A percentile compares a stretch with the other conserved stretches of the same genome.
These are phyloP conservation scores for Saturnispora besseyi DNA, from an alignment of 805 yeast species.

Conservation along the genomic window DNA sequence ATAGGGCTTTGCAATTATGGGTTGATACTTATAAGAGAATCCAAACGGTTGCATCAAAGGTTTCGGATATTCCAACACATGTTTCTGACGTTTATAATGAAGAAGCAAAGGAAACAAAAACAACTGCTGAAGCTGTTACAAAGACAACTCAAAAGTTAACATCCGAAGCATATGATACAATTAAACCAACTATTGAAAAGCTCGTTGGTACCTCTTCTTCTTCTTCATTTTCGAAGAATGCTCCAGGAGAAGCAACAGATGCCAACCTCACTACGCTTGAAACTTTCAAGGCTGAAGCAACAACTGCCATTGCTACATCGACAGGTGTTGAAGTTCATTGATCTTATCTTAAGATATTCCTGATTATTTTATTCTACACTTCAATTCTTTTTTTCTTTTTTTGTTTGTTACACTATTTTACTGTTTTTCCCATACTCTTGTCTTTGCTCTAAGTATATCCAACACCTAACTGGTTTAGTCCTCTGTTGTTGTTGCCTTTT, in stretches of 20 bases:
- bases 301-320: conserved; percentile 7
- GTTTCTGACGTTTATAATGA: conserved; percentile 24
- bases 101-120: conserved; percentile 23
- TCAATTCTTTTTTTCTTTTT: not conserved
- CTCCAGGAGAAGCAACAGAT: not conserved
- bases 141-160: conserved; percentile 31
- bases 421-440: too few relatives aligned
- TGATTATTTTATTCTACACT: not conserved
- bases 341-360: not conserved
- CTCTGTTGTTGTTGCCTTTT: too few relatives aligned
- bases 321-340: conserved; percentile 27
- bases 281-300: not conserved
- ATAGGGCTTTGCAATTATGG: conserved; percentile 20
- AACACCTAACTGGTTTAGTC: too few relatives aligned
- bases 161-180: conserved; percentile 26
- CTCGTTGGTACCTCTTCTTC: conserved; percentile 15
- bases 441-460: too few relatives aligned
- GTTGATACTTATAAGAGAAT: conserved; percentile 23
- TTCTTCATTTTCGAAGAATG: not conserved
- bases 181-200: conserved; percentile 28
- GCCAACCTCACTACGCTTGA: conserved; percentile 1
- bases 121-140: conserved; percentile 28
- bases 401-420: too few relatives aligned
- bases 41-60: conserved; percentile 21
- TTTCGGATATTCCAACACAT: conserved; percentile 25